Evolutionary conservation across 208 protist genomes (phyloP), one percentile per base, ranked within the genome.

Genomic region (Herpetomonas tarakana): DNA sequence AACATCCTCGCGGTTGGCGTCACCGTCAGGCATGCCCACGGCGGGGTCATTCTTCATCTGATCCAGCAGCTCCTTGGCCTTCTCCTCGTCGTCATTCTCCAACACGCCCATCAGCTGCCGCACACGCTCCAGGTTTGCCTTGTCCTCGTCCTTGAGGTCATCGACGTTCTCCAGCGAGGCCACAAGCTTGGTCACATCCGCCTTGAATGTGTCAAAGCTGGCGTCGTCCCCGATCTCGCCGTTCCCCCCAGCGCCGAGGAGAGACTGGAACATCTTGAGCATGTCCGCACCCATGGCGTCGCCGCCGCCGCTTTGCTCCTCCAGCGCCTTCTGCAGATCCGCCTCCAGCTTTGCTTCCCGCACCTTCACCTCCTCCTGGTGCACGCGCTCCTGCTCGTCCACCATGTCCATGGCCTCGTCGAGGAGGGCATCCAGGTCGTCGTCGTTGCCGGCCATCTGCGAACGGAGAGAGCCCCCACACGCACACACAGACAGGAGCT

Each of bases 381-480:
- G 73, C 53, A 74, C 57, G 46, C 74, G 69, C 28, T 93, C 83
- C 62, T 93, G 71, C 46, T 90, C 74, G 29, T 91, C 76, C 31
- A 94, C 76, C 25, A 83, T 86, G 54, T 90, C 81, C 55, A 94
- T 76, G 35, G 80, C 83, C 56, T 91, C 83, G 59, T 92, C 82
- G 30, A 94, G 83, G 31, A 94, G 74, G 3, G 65, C 82, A 63
- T 94, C 88, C 21, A 94, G 67, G 50, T 94, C 88, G 50, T 94
- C 88, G 53, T 80, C 78, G 50, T 83, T 61, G 27, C 81, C 75
- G 1, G 73, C 58, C 78, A 86, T 86, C 24, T 52, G 49, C 14
- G 49, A 49, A 49, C 44, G n/a, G n/a, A n/a, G n/a, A n/a, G n/a
- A n/a, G n/a, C n/a, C n/a, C n/a, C n/a, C n/a, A n/a, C n/a, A n/a